A percentile compares a stretch with the other conserved stretches of the same genome.
Conservation (phyloP, 1,139 yeast genomes). For the Yamadazyma atmosphaerica region DNA sequence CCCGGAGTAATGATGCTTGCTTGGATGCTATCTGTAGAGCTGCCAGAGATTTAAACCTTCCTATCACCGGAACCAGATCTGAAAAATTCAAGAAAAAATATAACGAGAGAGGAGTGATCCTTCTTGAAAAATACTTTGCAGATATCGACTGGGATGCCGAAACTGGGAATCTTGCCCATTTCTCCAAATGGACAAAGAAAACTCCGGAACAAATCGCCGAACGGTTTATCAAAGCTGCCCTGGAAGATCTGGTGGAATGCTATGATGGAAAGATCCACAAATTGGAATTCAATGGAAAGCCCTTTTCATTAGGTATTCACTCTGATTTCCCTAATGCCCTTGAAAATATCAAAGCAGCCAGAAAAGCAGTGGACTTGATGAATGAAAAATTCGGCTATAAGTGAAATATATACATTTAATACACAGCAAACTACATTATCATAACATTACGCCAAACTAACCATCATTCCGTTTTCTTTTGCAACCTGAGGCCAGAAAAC, state of each 20-base stretch:
- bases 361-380: constrained; percentile 23
- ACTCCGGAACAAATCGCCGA: constrained; percentile 26
- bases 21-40: constrained; percentile 32
- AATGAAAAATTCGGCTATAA: constrained; percentile 14
- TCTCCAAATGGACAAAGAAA: constrained; percentile 14
- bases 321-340: constrained; percentile 34
- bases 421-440: not conserved
- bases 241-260: constrained; percentile 15
- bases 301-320: constrained; percentile 30
- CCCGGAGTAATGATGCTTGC: constrained; percentile 26
- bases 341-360: constrained; percentile 25
- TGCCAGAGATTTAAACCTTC: constrained; percentile 27
- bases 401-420: not conserved
- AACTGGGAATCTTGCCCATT: constrained; percentile 14
- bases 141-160: constrained; percentile 27
- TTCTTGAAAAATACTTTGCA: constrained; percentile 23
- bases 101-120: constrained; percentile 28
- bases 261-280: constrained; percentile 17
- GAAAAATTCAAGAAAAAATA: constrained; percentile 30
- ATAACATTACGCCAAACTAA: constrained; percentile 8
- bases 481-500: constrained; percentile 14
- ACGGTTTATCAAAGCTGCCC: constrained; percentile 21
- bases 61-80: constrained; percentile 31
- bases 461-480: constrained; percentile 6
- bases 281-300: constrained; percentile 23